These are phyloP conservation scores for Alternaria sp. DNA, from an alignment of 2,329 filamentous ascomycete species.

Conservation along the genomic window DNA sequence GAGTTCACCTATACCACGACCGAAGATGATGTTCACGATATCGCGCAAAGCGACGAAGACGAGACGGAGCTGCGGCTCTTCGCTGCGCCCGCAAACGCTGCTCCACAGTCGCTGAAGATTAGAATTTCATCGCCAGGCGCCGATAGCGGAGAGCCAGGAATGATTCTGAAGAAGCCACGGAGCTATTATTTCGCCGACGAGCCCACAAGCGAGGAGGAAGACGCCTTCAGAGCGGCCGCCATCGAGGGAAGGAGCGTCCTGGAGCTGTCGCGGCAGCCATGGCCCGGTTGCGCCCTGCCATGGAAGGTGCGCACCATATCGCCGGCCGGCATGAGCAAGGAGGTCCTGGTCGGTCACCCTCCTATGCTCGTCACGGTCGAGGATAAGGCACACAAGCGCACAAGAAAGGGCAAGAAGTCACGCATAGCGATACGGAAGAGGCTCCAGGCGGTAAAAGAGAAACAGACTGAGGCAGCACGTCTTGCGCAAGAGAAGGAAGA, in stretches of 20 bases:
- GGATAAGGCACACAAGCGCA: conserved; percentile 33
- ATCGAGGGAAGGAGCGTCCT: conserved; percentile 38
- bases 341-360: conserved; percentile 40
- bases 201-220: conserved; percentile 28
- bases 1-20: conserved; percentile 35
- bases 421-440: conserved; percentile 45
- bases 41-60: conserved; percentile 28
- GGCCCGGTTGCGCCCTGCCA: conserved; percentile 44
- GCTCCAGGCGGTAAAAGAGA: conserved; percentile 33
- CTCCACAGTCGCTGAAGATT: conserved; percentile 36
- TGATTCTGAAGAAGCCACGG: conserved; percentile 38
- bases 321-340: conserved; percentile 37
- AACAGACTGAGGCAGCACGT: conserved; percentile 30
- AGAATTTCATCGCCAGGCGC: conserved; percentile 40
- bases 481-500: conserved; percentile 43
- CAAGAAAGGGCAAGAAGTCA: conserved; percentile 44
- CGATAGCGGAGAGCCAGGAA: conserved; percentile 31
- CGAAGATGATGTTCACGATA: conserved; percentile 5
- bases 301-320: conserved; percentile 45
- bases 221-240: conserved; percentile 33
- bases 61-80: conserved; percentile 47
- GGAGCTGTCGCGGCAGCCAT: conserved; percentile 37
- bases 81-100: conserved; percentile 30
- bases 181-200: conserved; percentile 46
- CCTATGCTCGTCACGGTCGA: conserved; percentile 26